Evolutionary conservation across 768 basidiomycete species (phyloP).

Genomic region (Clavaria fumosa): DNA sequence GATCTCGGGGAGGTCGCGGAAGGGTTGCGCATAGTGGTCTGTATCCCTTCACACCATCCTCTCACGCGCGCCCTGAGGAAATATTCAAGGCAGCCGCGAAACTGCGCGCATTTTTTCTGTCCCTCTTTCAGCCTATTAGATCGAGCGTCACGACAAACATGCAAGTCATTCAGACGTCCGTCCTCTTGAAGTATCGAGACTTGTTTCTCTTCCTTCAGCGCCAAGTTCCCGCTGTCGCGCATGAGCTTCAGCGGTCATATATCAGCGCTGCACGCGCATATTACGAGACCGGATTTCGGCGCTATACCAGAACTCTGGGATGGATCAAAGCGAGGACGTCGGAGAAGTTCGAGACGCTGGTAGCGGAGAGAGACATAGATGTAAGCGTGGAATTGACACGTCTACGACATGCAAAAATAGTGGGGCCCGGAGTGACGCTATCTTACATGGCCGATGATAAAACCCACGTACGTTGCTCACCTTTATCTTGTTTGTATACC

Average conservation of each 20-base stretch:
- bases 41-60: constrained; percentile 15
- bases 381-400: constrained; percentile 33
- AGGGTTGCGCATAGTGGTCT: constrained; percentile 76
- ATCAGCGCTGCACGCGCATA: constrained; percentile 71
- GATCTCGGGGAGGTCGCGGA: constrained; percentile 75
- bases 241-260: constrained; percentile 82
- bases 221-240: constrained; percentile 66
- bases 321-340: constrained; percentile 59
- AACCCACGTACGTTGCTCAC: constrained; percentile 51
- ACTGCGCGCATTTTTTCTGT: constrained; percentile 72
- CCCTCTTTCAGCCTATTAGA: constrained; percentile 70
- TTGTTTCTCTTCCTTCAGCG: constrained; percentile 78
- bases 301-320: constrained; percentile 73
- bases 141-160: constrained; percentile 80
- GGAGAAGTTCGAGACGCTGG: constrained; percentile 59
- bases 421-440: constrained; percentile 67
- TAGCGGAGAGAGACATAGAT: constrained; percentile 25
- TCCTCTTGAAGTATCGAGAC: constrained; percentile 68
- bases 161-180: constrained; percentile 79
- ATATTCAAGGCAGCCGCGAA: constrained; percentile 67
- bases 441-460: constrained; percentile 88
- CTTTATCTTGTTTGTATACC: neutral
- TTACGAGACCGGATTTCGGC: constrained; percentile 88
- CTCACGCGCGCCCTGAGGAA: neutral
- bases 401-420: constrained; percentile 52